Evolutionary conservation across 345 rosid genomes (phyloP), one percentile per base, ranked within the genome.

Genomic region (Melaleuca quinquenervia): DNA sequence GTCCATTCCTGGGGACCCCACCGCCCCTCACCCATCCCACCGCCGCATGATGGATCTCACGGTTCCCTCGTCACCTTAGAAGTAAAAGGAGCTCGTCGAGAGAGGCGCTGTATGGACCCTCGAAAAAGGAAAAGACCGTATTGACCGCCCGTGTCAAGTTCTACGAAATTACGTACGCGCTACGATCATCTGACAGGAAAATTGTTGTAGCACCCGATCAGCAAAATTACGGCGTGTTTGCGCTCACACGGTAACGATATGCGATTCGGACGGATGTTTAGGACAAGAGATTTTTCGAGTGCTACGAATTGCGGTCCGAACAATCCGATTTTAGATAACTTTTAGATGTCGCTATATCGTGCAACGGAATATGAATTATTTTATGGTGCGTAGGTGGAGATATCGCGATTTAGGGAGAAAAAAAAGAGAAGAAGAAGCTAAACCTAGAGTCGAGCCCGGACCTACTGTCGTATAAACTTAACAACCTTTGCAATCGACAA

Each of bases 121-220:
- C 3, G 2, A 14, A 41, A 41, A 41, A 51, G 16, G 6, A 51
- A 51, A 51, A 14, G 15, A 62, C 21, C 20, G 1, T 14, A 62
- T 58, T 12, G 2, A 58, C 5, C 9, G 5, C 14, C 36, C 32
- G n/a, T n/a, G 6, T 60, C 29, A 4, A 60, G 13, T 60, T 27
- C 8, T 29, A 62, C 15, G 6, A 14, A 29, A 16, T 60, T 60
- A 60, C 10, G 14, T 3, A 14, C n/a, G n/a, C 0, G 2, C 27
- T 6, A 6, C 0, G 5, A 60, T 13, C 74, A 27, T 27, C 5
- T 12, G 1, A 2, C 9, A 13, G 8, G 11, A n/a, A 58, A 29
- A 18, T 58, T 58, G 32, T 6, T 0, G 8, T 6, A n/a, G 18
- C 18, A 27, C 1, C 2, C 0, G 1, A 6, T 60, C 27, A 6